Evolutionary conservation across 305 asterid species (phyloP).

Genomic region (Fraxinus sp.): DNA sequence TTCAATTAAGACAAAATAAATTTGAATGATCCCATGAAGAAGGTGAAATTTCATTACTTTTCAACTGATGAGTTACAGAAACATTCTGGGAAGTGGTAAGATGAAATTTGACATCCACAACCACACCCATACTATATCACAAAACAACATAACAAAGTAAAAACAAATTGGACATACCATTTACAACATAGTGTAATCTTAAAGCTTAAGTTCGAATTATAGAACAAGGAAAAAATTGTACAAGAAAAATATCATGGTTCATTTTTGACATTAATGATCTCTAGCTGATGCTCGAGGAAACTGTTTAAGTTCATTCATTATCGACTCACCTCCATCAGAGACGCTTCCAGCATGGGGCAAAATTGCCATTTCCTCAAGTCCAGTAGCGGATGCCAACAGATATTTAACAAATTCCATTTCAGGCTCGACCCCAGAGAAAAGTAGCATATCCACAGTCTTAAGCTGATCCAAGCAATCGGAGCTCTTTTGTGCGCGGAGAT

Average conservation of each 20-base stretch:
- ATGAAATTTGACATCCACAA: background rate
- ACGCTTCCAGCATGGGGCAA: background rate
- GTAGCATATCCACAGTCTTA: background rate
- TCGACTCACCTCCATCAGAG: background rate
- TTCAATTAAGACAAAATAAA: no score
- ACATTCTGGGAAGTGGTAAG: background rate
- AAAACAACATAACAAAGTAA: background rate
- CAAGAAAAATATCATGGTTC: background rate
- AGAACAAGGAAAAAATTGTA: background rate
- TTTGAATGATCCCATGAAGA: background rate
- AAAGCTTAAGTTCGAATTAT: background rate
- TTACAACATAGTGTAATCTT: background rate
- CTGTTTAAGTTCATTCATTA: background rate
- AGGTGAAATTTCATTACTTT: background rate
- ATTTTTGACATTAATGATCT: background rate
- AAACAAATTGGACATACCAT: background rate
- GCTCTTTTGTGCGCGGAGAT: background rate
- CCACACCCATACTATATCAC: background rate
- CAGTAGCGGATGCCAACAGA: background rate
- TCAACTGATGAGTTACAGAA: background rate
- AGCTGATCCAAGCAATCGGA: background rate
- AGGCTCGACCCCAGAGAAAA: slow-evolving; percentile 1
- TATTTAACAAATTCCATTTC: slow-evolving; percentile 9
- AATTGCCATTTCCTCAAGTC: background rate
- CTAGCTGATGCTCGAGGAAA: background rate